Evolutionary conservation across 139 green algal species (phyloP), one percentile per base, ranked within the genome.

Genomic region (Coccomyxa sp.): DNA sequence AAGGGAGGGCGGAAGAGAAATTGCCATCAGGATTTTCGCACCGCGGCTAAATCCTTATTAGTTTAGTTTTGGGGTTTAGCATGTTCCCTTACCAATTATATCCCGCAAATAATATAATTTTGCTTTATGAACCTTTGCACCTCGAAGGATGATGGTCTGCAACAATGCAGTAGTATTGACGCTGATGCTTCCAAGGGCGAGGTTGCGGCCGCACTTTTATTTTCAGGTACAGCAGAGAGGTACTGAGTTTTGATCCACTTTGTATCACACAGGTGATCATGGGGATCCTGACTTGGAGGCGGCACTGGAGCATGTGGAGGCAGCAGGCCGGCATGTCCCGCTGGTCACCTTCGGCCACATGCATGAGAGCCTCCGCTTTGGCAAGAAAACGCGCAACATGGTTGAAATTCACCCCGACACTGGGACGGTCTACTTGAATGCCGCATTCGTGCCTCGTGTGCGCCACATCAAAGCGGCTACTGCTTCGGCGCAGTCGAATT

Each of bases 341-440:
- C 83, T 91, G 11, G 84, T 92, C 32, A 81, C 89, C 13, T 91
- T 92, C 83, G 89, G 91, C 0, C 91, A 94, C 87, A 94, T 94
- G 91, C 91, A 94, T 81, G 82, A 91, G 68, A 83, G n/a, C 25
- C 86, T 93, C 25, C 58, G 80, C 67, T 68, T 79, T 31, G 83
- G 83, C 32, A n/a, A 45, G 66, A 85, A 83, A 38, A 45, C 63
- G 12, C 85, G 93, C 9, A 86, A 90, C 79, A 95, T 93, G 90
- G 90, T 88, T 18, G 67, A 83, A 17, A 83, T 95, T 17, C 86
- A 93, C 57, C 28, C 80, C 17, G 3, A 32, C 14, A 89, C 75
- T 10, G 87, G 90, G 57, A 93, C 90, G 13, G 79, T 95, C 7
- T 89, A 82, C 75, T 84, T 95, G 1, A 96, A 96, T 68, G 83